Evolutionary conservation across 1,139 yeast species (phyloP).

Genomic region (Pichia cactophila): DNA sequence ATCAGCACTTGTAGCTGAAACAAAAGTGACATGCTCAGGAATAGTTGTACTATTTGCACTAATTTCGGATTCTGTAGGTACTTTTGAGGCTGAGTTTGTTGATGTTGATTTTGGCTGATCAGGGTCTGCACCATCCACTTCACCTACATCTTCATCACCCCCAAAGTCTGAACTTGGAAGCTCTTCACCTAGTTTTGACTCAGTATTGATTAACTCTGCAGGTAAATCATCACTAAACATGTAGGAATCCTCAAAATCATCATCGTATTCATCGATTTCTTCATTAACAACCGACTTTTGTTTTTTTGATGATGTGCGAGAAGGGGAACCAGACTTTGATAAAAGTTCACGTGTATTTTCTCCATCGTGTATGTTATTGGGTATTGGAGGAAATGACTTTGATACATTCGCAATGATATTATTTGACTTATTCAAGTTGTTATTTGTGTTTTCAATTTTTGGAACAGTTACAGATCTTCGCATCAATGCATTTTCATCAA

Average conservation of each 20-base stretch:
- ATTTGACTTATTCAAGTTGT: neutral
- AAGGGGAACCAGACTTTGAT: neutral
- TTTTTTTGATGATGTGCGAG: too few species aligned
- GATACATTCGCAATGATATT: neutral
- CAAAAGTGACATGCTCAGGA: constrained; percentile 37
- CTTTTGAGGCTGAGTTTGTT: neutral
- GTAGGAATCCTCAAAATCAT: constrained; percentile 48
- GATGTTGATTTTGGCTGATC: constrained; percentile 1
- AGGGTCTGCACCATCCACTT: constrained; percentile 15
- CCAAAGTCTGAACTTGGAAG: constrained; percentile 23
- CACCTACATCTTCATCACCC: constrained; percentile 19
- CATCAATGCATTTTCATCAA: constrained; percentile 41
- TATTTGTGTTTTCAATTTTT: constrained; percentile 21
- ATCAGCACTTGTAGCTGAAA: constrained; percentile 53
- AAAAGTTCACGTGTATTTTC: neutral
- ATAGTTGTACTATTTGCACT: constrained; percentile 11
- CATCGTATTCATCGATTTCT: constrained; percentile 12
- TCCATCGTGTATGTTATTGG: too few species aligned
- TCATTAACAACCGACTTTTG: constrained; percentile 7
- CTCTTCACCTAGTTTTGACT: constrained; percentile 4
- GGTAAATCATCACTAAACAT: constrained; percentile 57
- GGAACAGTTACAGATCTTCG: constrained; percentile 23
- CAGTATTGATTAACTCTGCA: constrained; percentile 25
- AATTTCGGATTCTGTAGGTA: neutral
- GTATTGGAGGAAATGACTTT: neutral